Conservation (phyloP, 768 basidiomycete genomes). For the Suillus subluteus region DNA sequence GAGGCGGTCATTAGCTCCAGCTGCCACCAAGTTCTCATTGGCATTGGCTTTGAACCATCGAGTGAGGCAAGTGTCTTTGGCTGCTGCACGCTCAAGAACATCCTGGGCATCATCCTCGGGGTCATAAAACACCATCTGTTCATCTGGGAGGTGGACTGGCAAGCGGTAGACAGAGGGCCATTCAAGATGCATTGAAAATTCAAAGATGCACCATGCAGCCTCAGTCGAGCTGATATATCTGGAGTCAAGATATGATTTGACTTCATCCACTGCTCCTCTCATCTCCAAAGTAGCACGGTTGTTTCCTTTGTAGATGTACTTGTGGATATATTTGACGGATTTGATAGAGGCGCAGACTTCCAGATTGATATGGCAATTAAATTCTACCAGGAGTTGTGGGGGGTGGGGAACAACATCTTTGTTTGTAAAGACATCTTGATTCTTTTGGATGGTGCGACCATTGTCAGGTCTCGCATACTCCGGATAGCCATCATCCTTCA, state of each 20-base stretch:
- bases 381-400: slow-evolving; percentile 38
- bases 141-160: too few species aligned
- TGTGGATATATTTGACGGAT: slow-evolving; percentile 49
- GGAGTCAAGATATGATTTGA: slow-evolving; percentile 38
- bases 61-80: too few species aligned
- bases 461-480: slow-evolving; percentile 38
- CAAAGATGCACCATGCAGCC: slow-evolving; percentile 39
- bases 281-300: slow-evolving; percentile 43
- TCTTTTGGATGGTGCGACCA: slow-evolving; percentile 32
- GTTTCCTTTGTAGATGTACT: slow-evolving; percentile 54
- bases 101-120: too few species aligned
- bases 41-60: slow-evolving; percentile 37
- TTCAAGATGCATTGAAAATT: slow-evolving; percentile 35
- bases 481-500: slow-evolving; percentile 47
- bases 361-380: slow-evolving; percentile 54
- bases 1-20: too few species aligned
- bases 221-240: slow-evolving; percentile 44
- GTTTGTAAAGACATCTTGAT: slow-evolving; percentile 37
- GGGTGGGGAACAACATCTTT: slow-evolving; percentile 46
- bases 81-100: too few species aligned
- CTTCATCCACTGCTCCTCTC: slow-evolving; percentile 33
- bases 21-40: too few species aligned
- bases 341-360: slow-evolving; percentile 44
- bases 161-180: slow-evolving; percentile 43
- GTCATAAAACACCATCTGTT: too few species aligned